These are phyloP conservation scores for Hydrangea macrophylla DNA, from an alignment of 148 eudicot species.

Conservation along the genomic window DNA sequence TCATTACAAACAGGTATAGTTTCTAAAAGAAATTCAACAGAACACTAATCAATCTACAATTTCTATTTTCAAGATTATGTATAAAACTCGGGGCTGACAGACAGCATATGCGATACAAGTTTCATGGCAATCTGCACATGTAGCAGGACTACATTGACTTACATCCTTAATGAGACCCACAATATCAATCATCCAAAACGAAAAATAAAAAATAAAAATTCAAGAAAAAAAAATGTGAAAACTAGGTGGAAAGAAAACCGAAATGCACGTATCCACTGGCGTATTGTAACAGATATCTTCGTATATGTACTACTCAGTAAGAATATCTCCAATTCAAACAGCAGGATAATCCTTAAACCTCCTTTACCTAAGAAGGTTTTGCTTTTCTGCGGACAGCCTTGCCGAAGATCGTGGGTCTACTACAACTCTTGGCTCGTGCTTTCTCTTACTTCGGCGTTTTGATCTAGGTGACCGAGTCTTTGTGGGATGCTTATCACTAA, in stretches of 20 bases:
- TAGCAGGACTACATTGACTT: slow-evolving; percentile 11
- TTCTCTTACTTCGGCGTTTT: slow-evolving; percentile 69
- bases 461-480: slow-evolving; percentile 50
- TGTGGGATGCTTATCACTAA: slow-evolving; percentile 46
- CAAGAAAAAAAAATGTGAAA: slow-evolving; percentile 8
- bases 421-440: slow-evolving; percentile 47
- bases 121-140: slow-evolving; percentile 9
- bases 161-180: slow-evolving; percentile 10
- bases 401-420: slow-evolving; percentile 45
- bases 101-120: slow-evolving; percentile 5
- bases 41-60: neutral
- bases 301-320: slow-evolving; percentile 7
- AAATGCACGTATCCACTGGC: slow-evolving; percentile 19
- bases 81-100: slow-evolving; percentile 21
- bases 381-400: slow-evolving; percentile 36
- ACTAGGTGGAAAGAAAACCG: slow-evolving; percentile 9
- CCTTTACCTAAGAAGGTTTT: slow-evolving; percentile 12
- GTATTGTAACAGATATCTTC: slow-evolving; percentile 7
- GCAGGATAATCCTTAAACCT: slow-evolving; percentile 9
- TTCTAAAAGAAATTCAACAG: slow-evolving; percentile 3
- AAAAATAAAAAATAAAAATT: neutral
- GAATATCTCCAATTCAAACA: slow-evolving; percentile 6
- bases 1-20: slow-evolving; percentile 4
- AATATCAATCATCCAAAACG: slow-evolving; percentile 12
- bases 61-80: slow-evolving; percentile 17